Percentiles rank a stretch among this genome's conserved stretches.
Conservation (phyloP, 768 basidiomycete species). For the Termitomyces sp. region DNA sequence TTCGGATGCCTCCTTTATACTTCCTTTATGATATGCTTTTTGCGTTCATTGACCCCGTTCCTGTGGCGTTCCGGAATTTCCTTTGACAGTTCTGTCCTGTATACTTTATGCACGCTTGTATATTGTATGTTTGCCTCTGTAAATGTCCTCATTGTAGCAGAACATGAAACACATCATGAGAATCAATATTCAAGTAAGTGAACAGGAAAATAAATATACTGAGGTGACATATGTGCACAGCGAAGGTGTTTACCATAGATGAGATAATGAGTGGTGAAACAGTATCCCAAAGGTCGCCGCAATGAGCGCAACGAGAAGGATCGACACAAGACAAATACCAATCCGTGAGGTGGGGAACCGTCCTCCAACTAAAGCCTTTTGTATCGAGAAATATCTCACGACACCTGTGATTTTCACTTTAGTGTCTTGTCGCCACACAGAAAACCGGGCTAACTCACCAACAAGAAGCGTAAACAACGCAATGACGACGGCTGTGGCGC, state of each 20-base stretch:
- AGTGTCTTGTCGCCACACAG: neutral
- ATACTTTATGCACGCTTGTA: neutral
- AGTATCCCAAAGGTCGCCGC: conserved; percentile 3
- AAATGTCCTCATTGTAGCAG: neutral
- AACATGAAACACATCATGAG: neutral
- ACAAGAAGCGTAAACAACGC: conserved; percentile 28
- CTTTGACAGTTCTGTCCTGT: neutral
- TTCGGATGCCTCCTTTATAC: neutral
- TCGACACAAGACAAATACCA: conserved; percentile 1
- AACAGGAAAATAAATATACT: neutral
- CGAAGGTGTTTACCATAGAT: neutral
- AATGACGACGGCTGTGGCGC: conserved; percentile 30
- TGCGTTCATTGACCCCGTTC: neutral
- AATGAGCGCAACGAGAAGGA: conserved; percentile 5
- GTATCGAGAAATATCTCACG: conserved; percentile 10
- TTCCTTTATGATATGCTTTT: neutral
- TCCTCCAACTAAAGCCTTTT: conserved; percentile 8
- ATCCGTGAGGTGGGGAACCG: conserved; percentile 9
- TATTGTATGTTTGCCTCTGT: neutral
- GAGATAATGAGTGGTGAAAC: neutral
- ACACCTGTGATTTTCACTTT: neutral
- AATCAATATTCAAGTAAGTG: no score
- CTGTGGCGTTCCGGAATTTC: neutral
- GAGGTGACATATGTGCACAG: neutral
- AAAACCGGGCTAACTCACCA: conserved; percentile 5